Percentiles rank a stretch among this genome's conserved stretches.
These are phyloP conservation scores for Globisporangium megalacanthum DNA, from an alignment of 352 stramenopile genomes.

Conservation along the genomic window DNA sequence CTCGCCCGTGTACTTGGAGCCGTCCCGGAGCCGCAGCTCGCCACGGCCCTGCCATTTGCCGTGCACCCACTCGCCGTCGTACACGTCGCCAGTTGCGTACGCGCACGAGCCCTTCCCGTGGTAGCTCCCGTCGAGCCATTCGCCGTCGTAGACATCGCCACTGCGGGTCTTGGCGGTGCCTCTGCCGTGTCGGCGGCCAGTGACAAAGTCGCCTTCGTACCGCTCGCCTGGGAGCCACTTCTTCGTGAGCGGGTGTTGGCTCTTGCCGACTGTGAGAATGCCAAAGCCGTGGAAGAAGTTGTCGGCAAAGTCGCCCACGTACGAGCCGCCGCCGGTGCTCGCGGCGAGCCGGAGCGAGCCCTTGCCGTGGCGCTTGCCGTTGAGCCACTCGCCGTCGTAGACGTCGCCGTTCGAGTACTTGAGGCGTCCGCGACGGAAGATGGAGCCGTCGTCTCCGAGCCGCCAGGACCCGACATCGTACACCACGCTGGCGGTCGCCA, in stretches of 20 bases:
- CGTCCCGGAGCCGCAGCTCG: constrained; percentile 38
- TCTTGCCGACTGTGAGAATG: constrained; percentile 37
- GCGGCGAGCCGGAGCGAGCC: constrained; percentile 45
- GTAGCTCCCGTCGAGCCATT: constrained; percentile 44
- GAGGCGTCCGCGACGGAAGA: constrained; percentile 63
- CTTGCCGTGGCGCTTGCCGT: constrained; percentile 69
- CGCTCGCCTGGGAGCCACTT: constrained; percentile 49
- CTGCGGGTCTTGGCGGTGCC: constrained; percentile 30
- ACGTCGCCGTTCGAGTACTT: constrained; percentile 72
- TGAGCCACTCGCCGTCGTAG: constrained; percentile 84
- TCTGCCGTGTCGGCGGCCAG: constrained; percentile 47
- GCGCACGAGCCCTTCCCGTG: constrained; percentile 49
- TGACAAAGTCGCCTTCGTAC: constrained; percentile 62
- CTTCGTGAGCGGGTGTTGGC: constrained; percentile 59
- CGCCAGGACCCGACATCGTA: constrained; percentile 70
- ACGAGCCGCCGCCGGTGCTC: constrained; percentile 20
- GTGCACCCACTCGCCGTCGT: constrained; percentile 57
- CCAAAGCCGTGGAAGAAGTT: constrained; percentile 67
- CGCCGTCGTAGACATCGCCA: constrained; percentile 50
- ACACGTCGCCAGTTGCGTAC: constrained; percentile 59
- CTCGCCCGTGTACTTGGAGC: constrained; percentile 48
- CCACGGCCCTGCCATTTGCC: constrained; percentile 54
- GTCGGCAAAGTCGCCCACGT: constrained; percentile 46
- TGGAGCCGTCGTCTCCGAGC: constrained; percentile 61
- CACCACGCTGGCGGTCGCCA: constrained; percentile 26